These are phyloP conservation scores for Naegleria lovaniensis DNA, from an alignment of 208 protist genomes.

Conservation along the genomic window DNA sequence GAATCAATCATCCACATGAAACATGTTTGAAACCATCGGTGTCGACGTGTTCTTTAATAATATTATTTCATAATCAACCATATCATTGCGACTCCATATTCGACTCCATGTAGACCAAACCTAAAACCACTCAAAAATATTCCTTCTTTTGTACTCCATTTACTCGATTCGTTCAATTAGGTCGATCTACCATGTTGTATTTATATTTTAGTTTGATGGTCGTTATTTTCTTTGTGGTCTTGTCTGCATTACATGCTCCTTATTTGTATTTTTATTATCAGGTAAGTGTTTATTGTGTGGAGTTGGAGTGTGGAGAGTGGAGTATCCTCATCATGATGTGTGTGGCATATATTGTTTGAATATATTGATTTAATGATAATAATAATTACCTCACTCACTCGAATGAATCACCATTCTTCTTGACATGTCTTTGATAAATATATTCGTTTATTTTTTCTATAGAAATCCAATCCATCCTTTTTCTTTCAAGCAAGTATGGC, in stretches of 20 bases:
- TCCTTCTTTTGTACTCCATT: not conserved
- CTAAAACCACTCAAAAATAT: not conserved
- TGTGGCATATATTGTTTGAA: too few relatives aligned
- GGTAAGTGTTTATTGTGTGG: not conserved
- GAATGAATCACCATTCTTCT: too few relatives aligned
- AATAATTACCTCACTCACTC: too few relatives aligned
- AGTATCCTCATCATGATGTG: too few relatives aligned
- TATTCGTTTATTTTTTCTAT: not conserved
- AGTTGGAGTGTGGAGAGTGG: too few relatives aligned
- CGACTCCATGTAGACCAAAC: not conserved
- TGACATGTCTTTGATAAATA: too few relatives aligned
- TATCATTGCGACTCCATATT: too few relatives aligned
- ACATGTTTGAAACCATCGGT: too few relatives aligned
- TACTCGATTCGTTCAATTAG: not conserved
- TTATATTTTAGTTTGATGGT: not conserved
- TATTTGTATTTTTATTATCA: not conserved
- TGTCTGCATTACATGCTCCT: not conserved
- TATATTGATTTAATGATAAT: too few relatives aligned
- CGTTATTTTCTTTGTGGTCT: not conserved
- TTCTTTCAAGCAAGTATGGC: conserved; percentile 9
- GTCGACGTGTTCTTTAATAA: too few relatives aligned
- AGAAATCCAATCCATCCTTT: not conserved
- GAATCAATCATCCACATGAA: too few relatives aligned
- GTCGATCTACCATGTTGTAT: not conserved
- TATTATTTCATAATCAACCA: too few relatives aligned